Evolutionary conservation across 768 basidiomycete genomes (phyloP).

Genomic region (Mycena venus): DNA sequence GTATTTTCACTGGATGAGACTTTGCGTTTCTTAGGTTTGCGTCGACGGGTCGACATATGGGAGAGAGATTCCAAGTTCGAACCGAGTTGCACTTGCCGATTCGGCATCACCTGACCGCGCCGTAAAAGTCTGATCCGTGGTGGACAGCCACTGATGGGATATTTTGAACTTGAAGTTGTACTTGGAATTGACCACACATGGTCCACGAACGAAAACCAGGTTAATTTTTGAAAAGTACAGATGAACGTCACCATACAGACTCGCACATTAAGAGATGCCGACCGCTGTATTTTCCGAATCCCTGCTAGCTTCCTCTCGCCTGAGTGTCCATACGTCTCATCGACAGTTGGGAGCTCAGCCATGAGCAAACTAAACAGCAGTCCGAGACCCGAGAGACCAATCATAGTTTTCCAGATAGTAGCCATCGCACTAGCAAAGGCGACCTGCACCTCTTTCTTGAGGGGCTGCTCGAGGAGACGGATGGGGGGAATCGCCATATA

Average conservation of each 20-base stretch:
- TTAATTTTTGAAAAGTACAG: no score
- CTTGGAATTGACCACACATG: no score
- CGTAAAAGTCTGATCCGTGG: no score
- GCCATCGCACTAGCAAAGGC: conserved; percentile 57
- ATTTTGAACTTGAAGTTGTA: no score
- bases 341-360: conserved; percentile 48
- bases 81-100: no score
- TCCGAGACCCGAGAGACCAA: conserved; percentile 54
- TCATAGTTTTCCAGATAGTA: conserved; percentile 57
- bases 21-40: neutral
- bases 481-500: conserved; percentile 35
- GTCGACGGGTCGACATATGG: neutral
- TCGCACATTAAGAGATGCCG: no score
- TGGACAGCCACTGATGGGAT: no score
- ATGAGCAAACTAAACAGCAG: conserved; percentile 49
- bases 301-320: no score
- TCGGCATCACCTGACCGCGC: neutral
- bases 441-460: conserved; percentile 48
- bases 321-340: no score
- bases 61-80: neutral
- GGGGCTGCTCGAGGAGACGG: conserved; percentile 33
- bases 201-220: no score
- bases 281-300: no score
- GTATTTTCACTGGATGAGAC: neutral
- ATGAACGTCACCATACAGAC: no score